phyloP scores from a whole-genome alignment of 306 rosid species.

The Chamaecrista fasciculata region DNA sequence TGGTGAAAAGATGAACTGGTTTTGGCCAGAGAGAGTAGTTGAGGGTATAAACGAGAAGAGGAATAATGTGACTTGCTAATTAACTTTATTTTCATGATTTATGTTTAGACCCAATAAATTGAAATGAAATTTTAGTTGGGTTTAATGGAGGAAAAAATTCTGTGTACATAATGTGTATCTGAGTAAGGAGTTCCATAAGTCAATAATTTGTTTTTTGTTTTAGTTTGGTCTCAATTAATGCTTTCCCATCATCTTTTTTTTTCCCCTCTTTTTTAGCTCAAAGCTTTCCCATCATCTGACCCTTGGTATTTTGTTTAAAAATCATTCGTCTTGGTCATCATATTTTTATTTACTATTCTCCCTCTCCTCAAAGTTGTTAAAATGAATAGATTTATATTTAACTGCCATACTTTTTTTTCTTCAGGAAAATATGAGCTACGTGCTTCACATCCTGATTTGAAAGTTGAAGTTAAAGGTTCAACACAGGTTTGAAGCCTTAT shows the following conservation, averaged over 20 bases:
- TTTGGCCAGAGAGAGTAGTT: conserved; percentile 5
- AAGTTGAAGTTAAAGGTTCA: conserved; percentile 76
- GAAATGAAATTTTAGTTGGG: conserved; percentile 6
- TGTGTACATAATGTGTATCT: background rate
- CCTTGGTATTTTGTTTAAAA: background rate
- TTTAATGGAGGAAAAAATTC: background rate
- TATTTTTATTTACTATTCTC: conserved; percentile 16
- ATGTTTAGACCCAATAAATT: conserved; percentile 7
- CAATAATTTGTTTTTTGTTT: background rate
- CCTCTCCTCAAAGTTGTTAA: background rate
- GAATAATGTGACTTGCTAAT: conserved; percentile 1
- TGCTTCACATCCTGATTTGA: conserved; percentile 78
- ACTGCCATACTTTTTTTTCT: conserved; percentile 22
- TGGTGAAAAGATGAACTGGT: conserved; percentile 2
- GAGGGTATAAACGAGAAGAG: background rate
- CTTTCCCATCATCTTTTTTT: background rate
- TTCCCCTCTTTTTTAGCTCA: background rate
- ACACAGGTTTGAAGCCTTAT: conserved; percentile 58
- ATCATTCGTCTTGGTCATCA: background rate
- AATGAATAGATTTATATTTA: conserved; percentile 15
- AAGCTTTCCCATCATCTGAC: conserved; percentile 6
- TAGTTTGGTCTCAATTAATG: conserved; percentile 11
- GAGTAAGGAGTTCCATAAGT: conserved; percentile 8
- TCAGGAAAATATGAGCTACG: conserved; percentile 79
- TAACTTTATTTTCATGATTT: background rate